Percentiles rank a stretch among this genome's conserved stretches.
Evolutionary conservation across 73 alveolate genomes (phyloP).

Genomic region (Breviolum minutum): DNA sequence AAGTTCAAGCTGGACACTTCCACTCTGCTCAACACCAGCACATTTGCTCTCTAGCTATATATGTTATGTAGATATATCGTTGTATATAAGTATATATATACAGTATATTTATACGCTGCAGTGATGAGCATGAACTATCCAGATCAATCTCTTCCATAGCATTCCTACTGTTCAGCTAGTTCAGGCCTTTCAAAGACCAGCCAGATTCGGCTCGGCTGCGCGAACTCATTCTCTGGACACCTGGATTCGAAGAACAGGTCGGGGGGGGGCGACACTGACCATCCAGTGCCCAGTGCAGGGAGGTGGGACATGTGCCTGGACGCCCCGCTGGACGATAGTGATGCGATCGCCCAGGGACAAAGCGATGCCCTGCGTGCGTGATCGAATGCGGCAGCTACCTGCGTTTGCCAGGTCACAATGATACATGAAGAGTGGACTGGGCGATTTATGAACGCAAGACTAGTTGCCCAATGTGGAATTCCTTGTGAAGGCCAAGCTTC

Average conservation of each 20-base stretch:
- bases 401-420: not conserved
- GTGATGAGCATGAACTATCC: too few relatives aligned
- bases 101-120: too few relatives aligned
- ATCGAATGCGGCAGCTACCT: slow-evolving; percentile 95
- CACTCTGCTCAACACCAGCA: too few relatives aligned
- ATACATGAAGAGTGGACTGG: too few relatives aligned
- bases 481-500: slow-evolving; percentile 38
- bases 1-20: too few relatives aligned
- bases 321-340: slow-evolving; percentile 95
- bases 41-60: too few relatives aligned
- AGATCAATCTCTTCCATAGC: too few relatives aligned
- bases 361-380: slow-evolving; percentile 95
- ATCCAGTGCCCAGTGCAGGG: not conserved
- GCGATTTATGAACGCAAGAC: too few relatives aligned
- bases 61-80: too few relatives aligned
- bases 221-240: slow-evolving; percentile 50
- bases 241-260: not conserved
- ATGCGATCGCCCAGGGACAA: slow-evolving; percentile 94
- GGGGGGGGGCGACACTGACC: not conserved
- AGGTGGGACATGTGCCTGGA: slow-evolving; percentile 22
- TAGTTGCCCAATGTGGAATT: too few relatives aligned
- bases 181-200: slow-evolving; percentile 42
- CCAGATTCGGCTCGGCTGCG: slow-evolving; percentile 76
- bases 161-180: too few relatives aligned
- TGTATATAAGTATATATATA: too few relatives aligned